These are phyloP conservation scores for Lactarius deliciosus DNA, from an alignment of 768 basidiomycete genomes.

Conservation along the genomic window DNA sequence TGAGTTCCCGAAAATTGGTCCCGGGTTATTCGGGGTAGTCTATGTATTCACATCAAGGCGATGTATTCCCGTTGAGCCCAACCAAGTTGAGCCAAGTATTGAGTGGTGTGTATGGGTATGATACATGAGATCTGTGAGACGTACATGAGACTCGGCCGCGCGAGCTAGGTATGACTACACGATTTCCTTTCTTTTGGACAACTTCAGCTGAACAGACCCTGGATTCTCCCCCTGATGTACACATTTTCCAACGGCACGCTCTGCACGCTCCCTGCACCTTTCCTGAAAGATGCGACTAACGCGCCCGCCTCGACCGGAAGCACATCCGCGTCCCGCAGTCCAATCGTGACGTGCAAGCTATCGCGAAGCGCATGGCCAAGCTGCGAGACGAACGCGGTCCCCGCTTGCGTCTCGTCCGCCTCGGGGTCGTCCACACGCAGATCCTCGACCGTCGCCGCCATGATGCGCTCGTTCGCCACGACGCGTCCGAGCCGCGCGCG, in stretches of 20 bases:
- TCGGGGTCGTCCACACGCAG: constrained; percentile 42
- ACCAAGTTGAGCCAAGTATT: not conserved
- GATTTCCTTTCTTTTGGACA: not conserved
- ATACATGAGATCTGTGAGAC: not conserved
- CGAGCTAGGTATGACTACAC: not conserved
- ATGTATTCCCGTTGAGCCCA: not conserved
- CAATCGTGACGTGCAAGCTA: constrained; percentile 85
- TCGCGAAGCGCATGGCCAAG: constrained; percentile 49
- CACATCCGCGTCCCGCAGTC: constrained; percentile 55
- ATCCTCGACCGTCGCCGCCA: constrained; percentile 74
- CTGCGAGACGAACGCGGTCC: constrained; percentile 46
- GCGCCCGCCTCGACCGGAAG: constrained; percentile 66
- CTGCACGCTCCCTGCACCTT: constrained; percentile 37
- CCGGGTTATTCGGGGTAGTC: too few species aligned
- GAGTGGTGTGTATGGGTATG: not conserved
- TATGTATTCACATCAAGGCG: not conserved
- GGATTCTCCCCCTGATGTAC: constrained; percentile 36
- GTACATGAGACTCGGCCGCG: not conserved
- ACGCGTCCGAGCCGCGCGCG: constrained; percentile 58
- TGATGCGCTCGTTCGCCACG: constrained; percentile 75
- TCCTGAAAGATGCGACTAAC: constrained; percentile 58
- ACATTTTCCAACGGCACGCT: constrained; percentile 36
- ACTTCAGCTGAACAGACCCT: constrained; percentile 25
- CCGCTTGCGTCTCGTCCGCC: constrained; percentile 39
- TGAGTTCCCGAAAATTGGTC: too few species aligned